phyloP scores from a whole-genome alignment of 2,329 filamentous ascomycete species.

The Paecilomyces niveus region DNA sequence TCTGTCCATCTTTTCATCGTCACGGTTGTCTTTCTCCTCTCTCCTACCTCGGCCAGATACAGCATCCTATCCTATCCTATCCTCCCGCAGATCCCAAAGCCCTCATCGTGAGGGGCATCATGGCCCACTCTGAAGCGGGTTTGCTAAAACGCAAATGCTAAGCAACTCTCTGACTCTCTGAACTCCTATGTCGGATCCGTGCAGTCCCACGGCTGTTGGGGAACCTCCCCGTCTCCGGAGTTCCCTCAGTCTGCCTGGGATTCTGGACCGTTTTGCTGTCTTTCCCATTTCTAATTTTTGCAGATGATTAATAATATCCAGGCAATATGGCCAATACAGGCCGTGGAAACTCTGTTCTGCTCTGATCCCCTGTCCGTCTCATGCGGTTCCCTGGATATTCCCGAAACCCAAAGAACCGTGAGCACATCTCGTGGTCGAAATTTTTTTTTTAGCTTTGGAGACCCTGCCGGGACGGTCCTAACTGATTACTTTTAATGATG shows the following conservation, averaged over 20 bases:
- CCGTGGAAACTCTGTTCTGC: neutral
- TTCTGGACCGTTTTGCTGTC: neutral
- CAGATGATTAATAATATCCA: neutral
- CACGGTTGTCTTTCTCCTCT: neutral
- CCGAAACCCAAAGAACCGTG: neutral
- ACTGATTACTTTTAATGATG: neutral
- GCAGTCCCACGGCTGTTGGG: neutral
- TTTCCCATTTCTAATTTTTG: neutral
- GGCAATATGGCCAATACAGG: too few species aligned
- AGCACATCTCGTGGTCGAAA: neutral
- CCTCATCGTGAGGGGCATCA: neutral
- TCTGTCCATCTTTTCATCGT: neutral
- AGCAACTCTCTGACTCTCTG: neutral
- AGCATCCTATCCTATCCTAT: neutral
- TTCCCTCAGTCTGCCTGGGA: too few species aligned
- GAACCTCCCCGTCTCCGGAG: neutral
- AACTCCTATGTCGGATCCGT: neutral
- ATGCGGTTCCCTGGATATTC: neutral
- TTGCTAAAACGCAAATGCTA: neutral
- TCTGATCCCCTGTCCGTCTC: neutral
- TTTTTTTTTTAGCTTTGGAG: neutral
- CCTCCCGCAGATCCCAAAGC: neutral
- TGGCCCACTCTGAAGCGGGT: neutral
- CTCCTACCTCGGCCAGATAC: neutral
- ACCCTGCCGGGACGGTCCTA: neutral